Evolutionary conservation across 371 early-diverging fungal species (phyloP).

Genomic region (Circinella minor): DNA sequence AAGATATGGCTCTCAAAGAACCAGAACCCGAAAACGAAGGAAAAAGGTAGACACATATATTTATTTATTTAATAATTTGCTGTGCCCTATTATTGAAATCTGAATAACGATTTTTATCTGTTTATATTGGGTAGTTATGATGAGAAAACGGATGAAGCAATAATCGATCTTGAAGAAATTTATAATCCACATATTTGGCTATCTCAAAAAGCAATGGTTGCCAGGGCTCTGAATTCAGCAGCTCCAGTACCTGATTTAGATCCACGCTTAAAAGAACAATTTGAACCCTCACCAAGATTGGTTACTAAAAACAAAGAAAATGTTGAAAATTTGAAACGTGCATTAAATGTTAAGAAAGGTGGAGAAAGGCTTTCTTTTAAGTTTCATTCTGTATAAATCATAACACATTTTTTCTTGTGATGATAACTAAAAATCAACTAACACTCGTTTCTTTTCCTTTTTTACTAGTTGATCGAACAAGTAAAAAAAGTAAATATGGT

Average conservation of each 20-base stretch:
- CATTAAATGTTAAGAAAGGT: constrained; percentile 59
- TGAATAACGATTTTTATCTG: neutral
- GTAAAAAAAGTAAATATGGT: constrained; percentile 12
- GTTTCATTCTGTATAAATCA: neutral
- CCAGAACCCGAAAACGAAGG: constrained; percentile 8
- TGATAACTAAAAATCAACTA: too few species aligned
- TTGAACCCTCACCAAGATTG: constrained; percentile 40
- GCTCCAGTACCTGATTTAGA: constrained; percentile 59
- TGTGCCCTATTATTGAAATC: neutral
- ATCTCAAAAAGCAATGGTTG: constrained; percentile 57
- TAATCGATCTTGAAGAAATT: constrained; percentile 45
- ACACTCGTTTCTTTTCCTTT: neutral
- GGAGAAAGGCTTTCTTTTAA: neutral
- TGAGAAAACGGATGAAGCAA: constrained; percentile 30
- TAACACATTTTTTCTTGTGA: too few species aligned
- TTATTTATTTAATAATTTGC: too few species aligned
- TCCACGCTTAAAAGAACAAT: constrained; percentile 40
- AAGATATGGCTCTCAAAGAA: constrained; percentile 16
- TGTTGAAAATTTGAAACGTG: constrained; percentile 39
- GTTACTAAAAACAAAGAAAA: constrained; percentile 37
- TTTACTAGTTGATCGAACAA: constrained; percentile 21
- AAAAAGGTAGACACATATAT: constrained; percentile 6
- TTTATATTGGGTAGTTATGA: neutral
- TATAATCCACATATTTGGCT: constrained; percentile 68
- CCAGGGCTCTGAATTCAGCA: constrained; percentile 58